Conservation (phyloP, 2,329 filamentous ascomycete genomes). For the Mollisia scopiformis region DNA sequence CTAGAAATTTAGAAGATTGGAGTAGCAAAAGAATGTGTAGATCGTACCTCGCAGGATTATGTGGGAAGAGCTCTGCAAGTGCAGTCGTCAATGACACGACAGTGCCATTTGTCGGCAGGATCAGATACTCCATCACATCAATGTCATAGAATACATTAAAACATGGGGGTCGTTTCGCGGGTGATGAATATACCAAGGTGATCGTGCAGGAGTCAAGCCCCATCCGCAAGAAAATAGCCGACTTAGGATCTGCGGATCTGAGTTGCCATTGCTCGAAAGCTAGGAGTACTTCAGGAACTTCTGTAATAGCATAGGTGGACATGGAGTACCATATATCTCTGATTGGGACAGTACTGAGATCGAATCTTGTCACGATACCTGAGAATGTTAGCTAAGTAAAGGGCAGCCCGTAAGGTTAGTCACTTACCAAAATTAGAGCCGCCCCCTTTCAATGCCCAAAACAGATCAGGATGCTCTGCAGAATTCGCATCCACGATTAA, state of each 20-base stretch:
- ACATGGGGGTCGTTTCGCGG: not conserved
- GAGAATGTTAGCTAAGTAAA: not conserved
- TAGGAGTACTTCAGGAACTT: slow-evolving; percentile 5
- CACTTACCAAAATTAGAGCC: not conserved
- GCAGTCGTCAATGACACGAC: not conserved
- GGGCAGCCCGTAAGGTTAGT: not conserved
- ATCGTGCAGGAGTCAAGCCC: not conserved
- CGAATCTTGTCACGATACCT: slow-evolving; percentile 52
- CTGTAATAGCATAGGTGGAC: not conserved
- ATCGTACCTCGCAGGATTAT: not conserved
- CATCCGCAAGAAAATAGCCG: not conserved
- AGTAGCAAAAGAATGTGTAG: not conserved
- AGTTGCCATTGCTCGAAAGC: slow-evolving; percentile 9
- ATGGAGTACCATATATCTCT: slow-evolving; percentile 18
- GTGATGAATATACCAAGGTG: not conserved
- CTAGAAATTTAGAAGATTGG: not conserved
- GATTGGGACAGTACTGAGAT: slow-evolving; percentile 43
- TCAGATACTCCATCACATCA: not conserved
- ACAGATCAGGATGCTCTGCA: not conserved
- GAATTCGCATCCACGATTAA: not conserved
- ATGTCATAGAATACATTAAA: not conserved
- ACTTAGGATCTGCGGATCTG: not conserved
- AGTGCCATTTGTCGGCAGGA: slow-evolving; percentile 3
- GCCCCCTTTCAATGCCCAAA: not conserved
- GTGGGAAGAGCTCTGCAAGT: not conserved